Evolutionary conservation across 495 filamentous ascomycete species (phyloP).

Genomic region (Astrothelium subdiscretum): DNA sequence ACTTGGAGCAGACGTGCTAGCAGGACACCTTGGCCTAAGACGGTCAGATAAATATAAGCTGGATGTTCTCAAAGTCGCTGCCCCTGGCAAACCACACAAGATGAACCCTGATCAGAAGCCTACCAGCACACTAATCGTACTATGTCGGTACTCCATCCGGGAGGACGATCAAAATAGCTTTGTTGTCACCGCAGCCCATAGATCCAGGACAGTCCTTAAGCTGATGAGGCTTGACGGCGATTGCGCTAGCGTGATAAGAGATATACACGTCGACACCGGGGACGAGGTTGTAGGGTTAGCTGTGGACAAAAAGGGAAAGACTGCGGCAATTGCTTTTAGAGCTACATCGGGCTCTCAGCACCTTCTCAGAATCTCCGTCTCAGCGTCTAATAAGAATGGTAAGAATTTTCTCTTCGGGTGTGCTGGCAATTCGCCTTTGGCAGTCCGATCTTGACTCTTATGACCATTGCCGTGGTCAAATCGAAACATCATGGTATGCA

Average conservation of each 20-base stretch:
- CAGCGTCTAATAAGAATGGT: no score
- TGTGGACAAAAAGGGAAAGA: background rate
- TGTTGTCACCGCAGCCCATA: background rate
- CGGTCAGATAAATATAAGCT: background rate
- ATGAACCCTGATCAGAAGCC: background rate
- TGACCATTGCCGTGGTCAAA: no score
- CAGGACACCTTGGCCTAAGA: background rate
- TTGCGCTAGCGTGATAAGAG: background rate
- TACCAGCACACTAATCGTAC: background rate
- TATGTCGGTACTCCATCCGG: background rate
- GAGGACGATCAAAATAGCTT: background rate
- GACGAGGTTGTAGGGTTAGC: background rate
- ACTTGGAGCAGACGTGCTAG: background rate
- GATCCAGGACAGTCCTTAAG: background rate
- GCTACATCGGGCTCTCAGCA: no score
- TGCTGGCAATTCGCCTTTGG: no score
- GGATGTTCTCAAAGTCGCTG: background rate
- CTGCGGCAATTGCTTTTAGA: background rate
- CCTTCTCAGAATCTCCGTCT: background rate
- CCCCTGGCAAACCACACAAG: background rate
- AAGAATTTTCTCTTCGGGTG: no score
- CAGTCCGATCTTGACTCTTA: no score
- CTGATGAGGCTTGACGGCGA: background rate
- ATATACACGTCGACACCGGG: background rate
- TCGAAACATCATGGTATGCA: no score